These are phyloP conservation scores for Scheffersomyces parashehatae DNA, from an alignment of 1,139 yeast genomes.

Conservation along the genomic window DNA sequence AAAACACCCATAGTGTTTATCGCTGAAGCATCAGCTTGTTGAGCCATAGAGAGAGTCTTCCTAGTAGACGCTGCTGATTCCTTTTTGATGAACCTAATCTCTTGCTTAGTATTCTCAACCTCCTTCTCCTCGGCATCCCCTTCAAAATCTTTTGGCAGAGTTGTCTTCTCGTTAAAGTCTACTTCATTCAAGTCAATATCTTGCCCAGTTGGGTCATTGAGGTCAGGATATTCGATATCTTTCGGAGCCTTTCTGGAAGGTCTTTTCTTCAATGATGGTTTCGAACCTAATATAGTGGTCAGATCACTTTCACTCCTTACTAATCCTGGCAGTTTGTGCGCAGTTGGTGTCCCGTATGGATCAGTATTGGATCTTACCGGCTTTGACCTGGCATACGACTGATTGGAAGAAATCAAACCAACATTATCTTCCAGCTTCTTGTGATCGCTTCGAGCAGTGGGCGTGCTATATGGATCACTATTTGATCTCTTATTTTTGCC, in stretches of 20 bases:
- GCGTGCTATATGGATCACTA: too few species aligned
- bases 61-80: slow-evolving; percentile 85
- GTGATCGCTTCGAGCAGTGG: not conserved
- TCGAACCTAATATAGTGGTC: slow-evolving; percentile 41
- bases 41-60: slow-evolving; percentile 83
- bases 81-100: slow-evolving; percentile 81
- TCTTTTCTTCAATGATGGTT: slow-evolving; percentile 24
- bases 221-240: slow-evolving; percentile 28
- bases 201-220: slow-evolving; percentile 40
- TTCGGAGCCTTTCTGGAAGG: slow-evolving; percentile 18
- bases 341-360: too few species aligned
- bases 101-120: slow-evolving; percentile 83
- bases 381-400: not conserved
- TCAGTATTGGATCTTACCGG: not conserved
- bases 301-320: slow-evolving; percentile 10
- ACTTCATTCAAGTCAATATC: slow-evolving; percentile 41
- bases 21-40: slow-evolving; percentile 90
- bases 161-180: slow-evolving; percentile 35
- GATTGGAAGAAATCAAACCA: not conserved
- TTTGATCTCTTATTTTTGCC: too few species aligned
- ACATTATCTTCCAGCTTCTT: not conserved
- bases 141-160: slow-evolving; percentile 48
- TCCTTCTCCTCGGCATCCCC: slow-evolving; percentile 74
- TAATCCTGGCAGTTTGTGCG: too few species aligned
- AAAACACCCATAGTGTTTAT: slow-evolving; percentile 87